Base-by-base conservation (phyloP, 169 alveolate species). In the Cryptosporidium tyzzeri region DNA sequence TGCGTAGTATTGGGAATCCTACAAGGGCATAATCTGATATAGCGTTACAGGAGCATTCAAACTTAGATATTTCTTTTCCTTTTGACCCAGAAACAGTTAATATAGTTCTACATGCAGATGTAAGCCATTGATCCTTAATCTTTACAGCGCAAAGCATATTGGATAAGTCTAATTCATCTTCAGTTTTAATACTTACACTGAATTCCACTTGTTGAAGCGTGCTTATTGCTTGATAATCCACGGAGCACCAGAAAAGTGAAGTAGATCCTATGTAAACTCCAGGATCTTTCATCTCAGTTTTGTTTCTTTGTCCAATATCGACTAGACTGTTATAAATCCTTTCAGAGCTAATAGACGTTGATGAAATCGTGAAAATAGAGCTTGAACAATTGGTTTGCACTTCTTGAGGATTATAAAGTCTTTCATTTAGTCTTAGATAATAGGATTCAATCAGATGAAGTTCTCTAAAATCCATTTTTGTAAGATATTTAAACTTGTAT, bases 181-280 rank as follows among this genome's bases (percentile, higher is more conserved):
- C 50, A 26, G 89, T 80, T 33, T 58, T 26, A 37, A 80, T 80
- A 23, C 26, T 50, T 44, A 80, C 33, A 35, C 53, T 61, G 23
- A 80, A 65, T 41, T 62, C 89, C 26, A 80, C 67, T 35, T 80
- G 89, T 23, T 80, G 89, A 44, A 80, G 68, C 80, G 44, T 80
- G 31, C 65, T 80, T 23, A 26, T 59, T 31, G 75, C 89, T 23
- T 61, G 89, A 31, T 80, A 80, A n/a, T 80, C 89, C 21, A 65
- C 75, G 3, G 89, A 80, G 21, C 89, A 80, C 75, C 73, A 80
- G 33, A 62, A 48, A 18, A 80, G 51, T 10, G 89, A 39, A 29
- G 89, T 31, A 6, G 89, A 80, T 7, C 89, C 89, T 23, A 80
- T 26, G 68, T 80, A 80, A 44, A 80, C 89, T 8, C 89, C 89